Conservation (phyloP, 23 red algal species). For the Gracilaria vermiculophylla region DNA sequence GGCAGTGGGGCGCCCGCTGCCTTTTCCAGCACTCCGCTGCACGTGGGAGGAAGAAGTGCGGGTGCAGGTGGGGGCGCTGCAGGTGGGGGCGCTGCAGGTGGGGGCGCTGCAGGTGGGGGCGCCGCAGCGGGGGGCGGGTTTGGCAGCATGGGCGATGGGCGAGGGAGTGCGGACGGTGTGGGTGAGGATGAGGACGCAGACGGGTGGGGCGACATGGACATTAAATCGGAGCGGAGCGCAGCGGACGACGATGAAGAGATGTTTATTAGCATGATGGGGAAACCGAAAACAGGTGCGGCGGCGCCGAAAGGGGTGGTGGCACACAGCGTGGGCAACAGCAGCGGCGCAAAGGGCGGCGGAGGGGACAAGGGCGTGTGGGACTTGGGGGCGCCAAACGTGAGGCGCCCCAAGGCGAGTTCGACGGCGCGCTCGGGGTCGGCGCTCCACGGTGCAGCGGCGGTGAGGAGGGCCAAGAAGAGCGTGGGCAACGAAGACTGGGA, state of each 20-base stretch:
- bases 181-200: slow-evolving; percentile 46
- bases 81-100: no score
- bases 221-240: not conserved
- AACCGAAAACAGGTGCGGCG: slow-evolving; percentile 8
- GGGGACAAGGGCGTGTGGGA: slow-evolving; percentile 47
- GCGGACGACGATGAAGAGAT: slow-evolving; percentile 44
- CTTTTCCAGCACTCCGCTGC: not conserved
- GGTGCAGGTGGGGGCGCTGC: no score
- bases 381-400: slow-evolving; percentile 32
- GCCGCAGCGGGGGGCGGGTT: not conserved
- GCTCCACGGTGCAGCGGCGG: not conserved
- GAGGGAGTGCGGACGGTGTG: not conserved
- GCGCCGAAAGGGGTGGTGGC: slow-evolving; percentile 28
- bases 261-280: slow-evolving; percentile 57
- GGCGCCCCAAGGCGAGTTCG: slow-evolving; percentile 12
- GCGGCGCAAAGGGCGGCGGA: not conserved
- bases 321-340: slow-evolving; percentile 31
- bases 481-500: slow-evolving; percentile 65
- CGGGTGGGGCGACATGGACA: slow-evolving; percentile 51
- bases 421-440: not conserved
- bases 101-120: no score
- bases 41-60: no score
- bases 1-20: not conserved
- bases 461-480: slow-evolving; percentile 24
- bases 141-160: not conserved